Percentiles rank a stretch among this genome's conserved stretches.
Evolutionary conservation across 2,329 filamentous ascomycete genomes (phyloP).

Genomic region (Sclerotinia nivalis): DNA sequence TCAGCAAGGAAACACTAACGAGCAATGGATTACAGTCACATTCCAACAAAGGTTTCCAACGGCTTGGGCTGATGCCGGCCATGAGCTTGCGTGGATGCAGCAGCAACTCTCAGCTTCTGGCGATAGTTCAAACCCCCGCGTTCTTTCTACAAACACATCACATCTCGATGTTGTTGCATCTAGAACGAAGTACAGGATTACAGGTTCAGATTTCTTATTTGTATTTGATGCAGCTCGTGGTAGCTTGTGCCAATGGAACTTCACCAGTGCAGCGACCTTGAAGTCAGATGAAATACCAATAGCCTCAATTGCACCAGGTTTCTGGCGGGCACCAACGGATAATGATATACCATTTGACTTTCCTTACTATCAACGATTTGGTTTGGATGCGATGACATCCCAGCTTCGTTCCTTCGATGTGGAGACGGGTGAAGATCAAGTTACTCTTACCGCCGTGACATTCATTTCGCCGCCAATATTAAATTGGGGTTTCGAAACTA

Average conservation of each 20-base stretch:
- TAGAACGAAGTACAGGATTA: constrained; percentile 38
- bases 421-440: constrained; percentile 38
- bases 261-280: constrained; percentile 28
- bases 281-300: constrained; percentile 6
- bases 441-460: constrained; percentile 48
- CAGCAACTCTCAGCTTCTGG: constrained; percentile 27
- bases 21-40: constrained; percentile 26
- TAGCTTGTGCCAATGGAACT: constrained; percentile 47
- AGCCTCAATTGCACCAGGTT: constrained; percentile 38
- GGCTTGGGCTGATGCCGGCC: constrained; percentile 53
- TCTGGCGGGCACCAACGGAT: constrained; percentile 66
- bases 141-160: constrained; percentile 29
- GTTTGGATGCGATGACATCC: constrained; percentile 49
- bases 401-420: constrained; percentile 48
- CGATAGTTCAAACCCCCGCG: constrained; percentile 15
- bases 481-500: constrained; percentile 56
- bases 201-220: constrained; percentile 44
- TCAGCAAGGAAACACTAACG: constrained; percentile 6
- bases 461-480: constrained; percentile 60
- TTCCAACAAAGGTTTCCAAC: constrained; percentile 48
- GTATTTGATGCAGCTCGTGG: constrained; percentile 50
- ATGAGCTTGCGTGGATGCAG: constrained; percentile 59
- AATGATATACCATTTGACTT: constrained; percentile 59
- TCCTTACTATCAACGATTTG: constrained; percentile 58
- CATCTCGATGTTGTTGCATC: constrained; percentile 25